Conservation (phyloP, 495 filamentous ascomycete genomes). For the Filosporella fistucella region DNA sequence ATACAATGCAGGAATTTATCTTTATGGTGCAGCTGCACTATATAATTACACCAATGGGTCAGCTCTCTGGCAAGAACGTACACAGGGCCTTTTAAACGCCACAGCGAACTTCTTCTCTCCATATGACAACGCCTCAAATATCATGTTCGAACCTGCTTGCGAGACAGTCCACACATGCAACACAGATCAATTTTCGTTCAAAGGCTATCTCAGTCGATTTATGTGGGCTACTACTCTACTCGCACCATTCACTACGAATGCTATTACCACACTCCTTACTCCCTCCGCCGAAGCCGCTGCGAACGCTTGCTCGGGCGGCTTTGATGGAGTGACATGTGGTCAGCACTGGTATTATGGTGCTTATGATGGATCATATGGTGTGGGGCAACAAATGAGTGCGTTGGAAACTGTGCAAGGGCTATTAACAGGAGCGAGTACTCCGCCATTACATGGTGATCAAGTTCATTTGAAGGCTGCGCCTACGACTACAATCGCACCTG, state of each 20-base stretch:
- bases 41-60: conserved; percentile 44
- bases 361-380: conserved; percentile 54
- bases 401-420: conserved; percentile 63
- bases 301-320: conserved; percentile 59
- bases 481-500: background rate
- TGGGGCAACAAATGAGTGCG: conserved; percentile 69
- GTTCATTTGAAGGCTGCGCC: conserved; percentile 6
- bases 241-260: conserved; percentile 60
- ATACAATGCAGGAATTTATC: conserved; percentile 70
- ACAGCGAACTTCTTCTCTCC: conserved; percentile 42
- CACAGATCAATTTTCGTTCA: conserved; percentile 78
- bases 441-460: conserved; percentile 10
- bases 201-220: conserved; percentile 81
- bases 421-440: conserved; percentile 25
- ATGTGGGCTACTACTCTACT: conserved; percentile 64
- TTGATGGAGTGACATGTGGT: conserved; percentile 57
- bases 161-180: conserved; percentile 61
- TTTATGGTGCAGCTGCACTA: conserved; percentile 72
- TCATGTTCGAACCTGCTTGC: conserved; percentile 70
- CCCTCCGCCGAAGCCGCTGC: conserved; percentile 67
- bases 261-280: conserved; percentile 57
- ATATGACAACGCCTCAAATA: conserved; percentile 48
- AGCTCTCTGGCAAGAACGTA: conserved; percentile 20
- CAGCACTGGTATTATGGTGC: conserved; percentile 60
- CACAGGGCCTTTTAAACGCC: conserved; percentile 19